These are phyloP conservation scores for Nicotiana rustica DNA, from an alignment of 305 asterid species.

Conservation along the genomic window DNA sequence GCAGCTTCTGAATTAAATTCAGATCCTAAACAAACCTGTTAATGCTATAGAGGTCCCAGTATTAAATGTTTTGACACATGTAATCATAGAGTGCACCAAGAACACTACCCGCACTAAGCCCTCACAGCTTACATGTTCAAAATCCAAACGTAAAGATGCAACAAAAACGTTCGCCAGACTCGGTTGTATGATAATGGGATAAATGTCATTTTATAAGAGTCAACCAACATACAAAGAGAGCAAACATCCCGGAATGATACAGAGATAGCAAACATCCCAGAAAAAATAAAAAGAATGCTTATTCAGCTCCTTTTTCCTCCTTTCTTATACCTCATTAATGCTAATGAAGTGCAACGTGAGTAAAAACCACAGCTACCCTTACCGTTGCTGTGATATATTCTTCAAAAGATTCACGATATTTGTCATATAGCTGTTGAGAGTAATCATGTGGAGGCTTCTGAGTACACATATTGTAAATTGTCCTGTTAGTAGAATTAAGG, in stretches of 20 bases:
- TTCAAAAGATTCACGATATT: constrained; percentile 70
- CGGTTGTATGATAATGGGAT: background rate
- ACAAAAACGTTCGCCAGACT: constrained; percentile 6
- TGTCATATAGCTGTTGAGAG: constrained; percentile 83
- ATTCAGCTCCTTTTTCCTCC: background rate
- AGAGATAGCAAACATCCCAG: background rate
- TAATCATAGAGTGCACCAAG: background rate
- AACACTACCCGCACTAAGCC: background rate
- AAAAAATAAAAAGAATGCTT: background rate
- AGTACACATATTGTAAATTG: constrained; percentile 88
- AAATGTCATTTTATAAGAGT: background rate
- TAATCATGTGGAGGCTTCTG: constrained; percentile 88
- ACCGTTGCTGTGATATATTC: constrained; percentile 71
- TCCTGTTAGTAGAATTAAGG: constrained; percentile 56
- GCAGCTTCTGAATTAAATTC: background rate
- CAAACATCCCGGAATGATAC: background rate
- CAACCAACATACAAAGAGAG: background rate
- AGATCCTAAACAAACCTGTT: background rate
- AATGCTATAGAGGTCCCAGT: background rate
- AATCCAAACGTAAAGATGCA: background rate
- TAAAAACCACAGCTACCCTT: constrained; percentile 36
- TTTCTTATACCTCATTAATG: background rate
- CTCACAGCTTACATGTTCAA: background rate
- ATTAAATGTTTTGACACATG: no score
- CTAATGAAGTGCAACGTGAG: background rate